Conservation (phyloP, 2,329 filamentous ascomycete genomes). For the Arachnopeziza araneosa region DNA sequence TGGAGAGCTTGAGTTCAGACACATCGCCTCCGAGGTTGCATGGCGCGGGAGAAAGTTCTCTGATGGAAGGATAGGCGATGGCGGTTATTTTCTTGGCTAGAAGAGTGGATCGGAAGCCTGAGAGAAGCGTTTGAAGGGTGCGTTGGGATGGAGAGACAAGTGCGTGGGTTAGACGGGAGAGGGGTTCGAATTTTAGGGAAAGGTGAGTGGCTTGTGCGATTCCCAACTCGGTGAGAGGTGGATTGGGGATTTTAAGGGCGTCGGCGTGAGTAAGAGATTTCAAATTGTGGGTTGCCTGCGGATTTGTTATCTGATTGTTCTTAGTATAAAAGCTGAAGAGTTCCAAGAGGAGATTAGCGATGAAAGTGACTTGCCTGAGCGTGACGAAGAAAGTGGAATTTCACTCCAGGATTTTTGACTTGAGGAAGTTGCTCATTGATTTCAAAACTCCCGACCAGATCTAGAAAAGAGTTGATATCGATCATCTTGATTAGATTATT, state of each 20-base stretch:
- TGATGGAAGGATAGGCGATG: slow-evolving; percentile 2
- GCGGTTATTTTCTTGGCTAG: background rate
- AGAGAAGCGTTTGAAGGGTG: slow-evolving; percentile 1
- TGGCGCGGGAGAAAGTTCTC: background rate
- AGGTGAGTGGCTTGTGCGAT: background rate
- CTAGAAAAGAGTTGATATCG: too few species aligned
- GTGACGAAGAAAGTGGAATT: slow-evolving; percentile 10
- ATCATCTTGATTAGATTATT: background rate
- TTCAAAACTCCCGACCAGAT: too few species aligned
- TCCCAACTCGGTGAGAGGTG: background rate
- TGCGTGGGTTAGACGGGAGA: slow-evolving; percentile 34
- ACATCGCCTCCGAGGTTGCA: background rate
- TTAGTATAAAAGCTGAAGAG: background rate
- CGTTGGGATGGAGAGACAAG: slow-evolving; percentile 7
- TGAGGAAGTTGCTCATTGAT: background rate
- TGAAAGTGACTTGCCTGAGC: slow-evolving; percentile 1
- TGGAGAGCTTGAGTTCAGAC: background rate
- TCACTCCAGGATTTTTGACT: background rate
- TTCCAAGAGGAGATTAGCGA: background rate
- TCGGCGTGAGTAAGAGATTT: background rate
- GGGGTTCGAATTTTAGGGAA: slow-evolving; percentile 19
- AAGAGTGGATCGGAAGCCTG: background rate
- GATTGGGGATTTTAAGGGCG: background rate
- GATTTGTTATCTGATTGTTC: background rate
- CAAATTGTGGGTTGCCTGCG: slow-evolving; percentile 2